phyloP scores from a whole-genome alignment of 495 filamentous ascomycete genomes.

The Cercophora newfieldiana region DNA sequence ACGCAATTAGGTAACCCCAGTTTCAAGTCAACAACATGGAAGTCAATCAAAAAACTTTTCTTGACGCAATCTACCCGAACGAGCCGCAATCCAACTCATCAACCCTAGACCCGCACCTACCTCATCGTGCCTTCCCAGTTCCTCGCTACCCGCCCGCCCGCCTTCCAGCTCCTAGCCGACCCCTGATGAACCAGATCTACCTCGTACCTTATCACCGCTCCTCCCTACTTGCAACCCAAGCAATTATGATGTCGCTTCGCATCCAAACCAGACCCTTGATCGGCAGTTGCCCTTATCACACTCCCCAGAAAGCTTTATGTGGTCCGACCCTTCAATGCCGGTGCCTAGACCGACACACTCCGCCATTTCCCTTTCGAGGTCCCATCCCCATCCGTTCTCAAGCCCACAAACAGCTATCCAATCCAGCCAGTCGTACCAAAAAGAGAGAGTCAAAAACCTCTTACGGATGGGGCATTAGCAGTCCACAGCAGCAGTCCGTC shows the following conservation, averaged over 20 bases:
- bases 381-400: background rate
- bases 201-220: background rate
- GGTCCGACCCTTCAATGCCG: background rate
- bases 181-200: background rate
- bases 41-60: background rate
- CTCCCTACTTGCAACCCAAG: too few relatives aligned
- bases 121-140: background rate
- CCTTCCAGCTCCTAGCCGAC: background rate
- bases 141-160: background rate
- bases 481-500: background rate
- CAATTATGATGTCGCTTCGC: slow-evolving; percentile 18
- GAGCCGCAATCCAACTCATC: background rate
- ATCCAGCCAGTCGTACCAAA: too few relatives aligned
- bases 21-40: background rate
- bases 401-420: background rate
- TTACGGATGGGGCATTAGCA: too few relatives aligned
- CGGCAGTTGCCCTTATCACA: background rate
- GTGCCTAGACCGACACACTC: background rate
- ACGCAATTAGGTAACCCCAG: too few relatives aligned
- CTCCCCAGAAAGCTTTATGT: background rate
- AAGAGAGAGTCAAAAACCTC: too few relatives aligned
- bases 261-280: slow-evolving; percentile 12
- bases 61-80: background rate
- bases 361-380: background rate
- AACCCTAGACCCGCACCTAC: background rate